Evolutionary conservation across 164 flowering plant species (phyloP).

Genomic region (Macadamia integrifolia): DNA sequence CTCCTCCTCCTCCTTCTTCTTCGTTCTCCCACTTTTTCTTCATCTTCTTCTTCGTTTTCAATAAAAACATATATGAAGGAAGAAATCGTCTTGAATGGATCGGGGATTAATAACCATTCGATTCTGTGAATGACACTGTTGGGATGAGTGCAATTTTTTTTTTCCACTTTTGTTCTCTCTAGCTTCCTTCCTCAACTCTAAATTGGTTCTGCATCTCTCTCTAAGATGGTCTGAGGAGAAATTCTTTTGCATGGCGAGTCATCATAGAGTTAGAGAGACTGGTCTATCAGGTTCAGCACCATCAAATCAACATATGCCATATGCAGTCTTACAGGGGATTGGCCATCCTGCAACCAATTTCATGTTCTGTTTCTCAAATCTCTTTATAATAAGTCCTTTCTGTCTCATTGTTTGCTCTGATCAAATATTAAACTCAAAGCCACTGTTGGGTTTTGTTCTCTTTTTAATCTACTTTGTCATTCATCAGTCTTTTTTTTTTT

Average conservation of each 20-base stretch:
- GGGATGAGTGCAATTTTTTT: not conserved
- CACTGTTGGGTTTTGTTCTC: not conserved
- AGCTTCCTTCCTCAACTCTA: not conserved
- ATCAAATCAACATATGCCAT: constrained; percentile 51
- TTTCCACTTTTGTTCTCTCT: not conserved
- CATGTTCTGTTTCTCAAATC: constrained; percentile 34
- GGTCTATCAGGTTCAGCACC: constrained; percentile 62
- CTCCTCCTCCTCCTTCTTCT: too few relatives aligned
- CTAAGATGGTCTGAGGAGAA: constrained; percentile 29
- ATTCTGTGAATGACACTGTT: too few relatives aligned
- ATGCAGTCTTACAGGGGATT: constrained; percentile 51
- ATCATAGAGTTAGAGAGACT: constrained; percentile 56
- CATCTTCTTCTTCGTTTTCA: too few relatives aligned
- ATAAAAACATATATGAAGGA: too few relatives aligned
- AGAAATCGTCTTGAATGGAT: too few relatives aligned
- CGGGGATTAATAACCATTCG: too few relatives aligned
- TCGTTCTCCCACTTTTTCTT: too few relatives aligned
- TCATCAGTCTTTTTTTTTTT: constrained; percentile 6
- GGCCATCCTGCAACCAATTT: constrained; percentile 37
- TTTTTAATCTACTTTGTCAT: not conserved
- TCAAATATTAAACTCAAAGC: not conserved
- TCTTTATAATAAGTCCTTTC: not conserved
- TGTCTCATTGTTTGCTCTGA: not conserved
- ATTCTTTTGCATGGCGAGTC: constrained; percentile 62
- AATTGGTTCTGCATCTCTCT: not conserved